These are phyloP conservation scores for Mixia osmundae DNA, from an alignment of 1,284 basidiomycete genomes.

Conservation along the genomic window DNA sequence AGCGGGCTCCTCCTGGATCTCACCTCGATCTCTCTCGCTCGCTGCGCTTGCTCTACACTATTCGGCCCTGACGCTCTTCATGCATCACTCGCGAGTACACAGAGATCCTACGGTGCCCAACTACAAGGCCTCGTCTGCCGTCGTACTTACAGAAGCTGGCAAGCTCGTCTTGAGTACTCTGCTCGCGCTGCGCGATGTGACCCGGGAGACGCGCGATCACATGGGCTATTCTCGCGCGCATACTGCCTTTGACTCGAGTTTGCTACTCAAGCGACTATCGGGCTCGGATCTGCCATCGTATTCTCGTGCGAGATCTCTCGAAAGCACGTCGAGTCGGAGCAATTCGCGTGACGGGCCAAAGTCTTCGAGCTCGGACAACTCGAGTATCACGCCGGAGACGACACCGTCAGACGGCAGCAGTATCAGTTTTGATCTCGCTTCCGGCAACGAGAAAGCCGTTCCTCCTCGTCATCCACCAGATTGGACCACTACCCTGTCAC, in stretches of 20 bases:
- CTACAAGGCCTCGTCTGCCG: too few relatives aligned
- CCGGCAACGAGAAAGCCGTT: background rate
- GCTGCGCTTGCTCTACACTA: too few relatives aligned
- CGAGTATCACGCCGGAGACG: background rate
- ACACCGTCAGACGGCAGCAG: background rate
- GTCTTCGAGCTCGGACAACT: background rate
- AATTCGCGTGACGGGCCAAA: background rate
- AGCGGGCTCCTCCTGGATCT: too few relatives aligned
- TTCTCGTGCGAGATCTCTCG: too few relatives aligned
- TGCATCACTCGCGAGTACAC: too few relatives aligned
- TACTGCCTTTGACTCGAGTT: background rate
- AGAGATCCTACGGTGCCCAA: too few relatives aligned
- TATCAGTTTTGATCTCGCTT: background rate
- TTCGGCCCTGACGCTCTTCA: too few relatives aligned
- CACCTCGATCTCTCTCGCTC: too few relatives aligned
- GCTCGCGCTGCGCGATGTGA: slow-evolving; percentile 11
- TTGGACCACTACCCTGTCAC: too few relatives aligned
- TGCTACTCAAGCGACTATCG: background rate
- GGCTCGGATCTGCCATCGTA: too few relatives aligned
- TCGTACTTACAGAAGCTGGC: slow-evolving; percentile 17
- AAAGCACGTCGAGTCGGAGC: too few relatives aligned
- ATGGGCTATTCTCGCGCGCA: background rate
- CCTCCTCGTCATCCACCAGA: background rate
- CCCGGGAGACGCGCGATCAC: background rate
- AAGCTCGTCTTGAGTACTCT: slow-evolving; percentile 17